phyloP scores from a whole-genome alignment of 192 early-diverging fungal genomes.

The Backusella mclennaniae region DNA sequence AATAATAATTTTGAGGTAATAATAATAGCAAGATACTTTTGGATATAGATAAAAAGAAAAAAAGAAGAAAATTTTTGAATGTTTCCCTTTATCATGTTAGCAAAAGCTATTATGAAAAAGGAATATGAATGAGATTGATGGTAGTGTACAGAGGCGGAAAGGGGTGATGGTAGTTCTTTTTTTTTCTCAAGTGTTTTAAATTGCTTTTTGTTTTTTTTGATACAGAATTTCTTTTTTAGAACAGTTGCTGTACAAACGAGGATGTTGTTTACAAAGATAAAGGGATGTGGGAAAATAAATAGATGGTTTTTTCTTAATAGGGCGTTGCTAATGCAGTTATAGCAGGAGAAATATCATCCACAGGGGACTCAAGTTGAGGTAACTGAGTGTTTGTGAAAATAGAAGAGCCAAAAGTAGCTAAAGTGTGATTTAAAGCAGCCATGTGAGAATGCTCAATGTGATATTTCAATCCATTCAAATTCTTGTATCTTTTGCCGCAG shows the following conservation, averaged over 20 bases:
- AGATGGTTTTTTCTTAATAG: neutral
- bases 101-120: neutral
- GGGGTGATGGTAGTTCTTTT: neutral
- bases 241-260: neutral
- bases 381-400: slow-evolving; percentile 15
- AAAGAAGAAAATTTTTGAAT: neutral
- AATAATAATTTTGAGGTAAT: slow-evolving; percentile 6
- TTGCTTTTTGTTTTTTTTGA: neutral
- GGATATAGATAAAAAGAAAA: slow-evolving; percentile 2
- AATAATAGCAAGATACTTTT: slow-evolving; percentile 9
- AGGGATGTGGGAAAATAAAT: slow-evolving; percentile 8
- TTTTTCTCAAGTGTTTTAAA: neutral
- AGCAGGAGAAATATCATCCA: neutral
- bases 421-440: slow-evolving; percentile 37
- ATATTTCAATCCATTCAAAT: slow-evolving; percentile 95
- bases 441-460: slow-evolving; percentile 89
- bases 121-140: neutral
- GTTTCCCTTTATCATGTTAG: neutral
- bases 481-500: slow-evolving; percentile 96
- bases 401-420: slow-evolving; percentile 32
- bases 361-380: neutral
- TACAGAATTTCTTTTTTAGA: neutral
- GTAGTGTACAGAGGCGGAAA: neutral
- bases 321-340: slow-evolving; percentile 5
- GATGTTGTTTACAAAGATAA: slow-evolving; percentile 3